Evolutionary conservation across 768 basidiomycete species (phyloP).

Genomic region (Tricholoma matsutake): DNA sequence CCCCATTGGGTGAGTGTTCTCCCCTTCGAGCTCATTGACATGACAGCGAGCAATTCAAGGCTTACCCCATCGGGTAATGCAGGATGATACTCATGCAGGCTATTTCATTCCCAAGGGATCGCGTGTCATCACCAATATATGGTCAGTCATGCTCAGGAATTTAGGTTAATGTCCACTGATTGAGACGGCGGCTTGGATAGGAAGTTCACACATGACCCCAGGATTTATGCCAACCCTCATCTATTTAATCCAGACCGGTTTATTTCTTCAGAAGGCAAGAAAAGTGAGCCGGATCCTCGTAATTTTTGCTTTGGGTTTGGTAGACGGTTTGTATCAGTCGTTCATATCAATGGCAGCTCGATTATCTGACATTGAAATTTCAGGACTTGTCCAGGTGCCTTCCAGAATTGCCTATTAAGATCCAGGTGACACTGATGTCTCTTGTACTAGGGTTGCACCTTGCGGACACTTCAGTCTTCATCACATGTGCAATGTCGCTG

Average conservation of each 20-base stretch:
- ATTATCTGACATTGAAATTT: constrained; percentile 2
- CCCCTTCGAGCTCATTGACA: constrained; percentile 4
- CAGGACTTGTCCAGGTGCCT: constrained; percentile 48
- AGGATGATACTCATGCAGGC: constrained; percentile 61
- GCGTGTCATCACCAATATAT: constrained; percentile 49
- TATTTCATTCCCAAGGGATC: constrained; percentile 60
- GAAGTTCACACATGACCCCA: constrained; percentile 54
- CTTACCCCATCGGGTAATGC: constrained; percentile 50
- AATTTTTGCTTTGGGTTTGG: constrained; percentile 70
- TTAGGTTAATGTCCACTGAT: constrained; percentile 9
- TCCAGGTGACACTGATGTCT: background rate
- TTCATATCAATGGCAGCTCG: background rate
- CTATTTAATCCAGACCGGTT: constrained; percentile 62
- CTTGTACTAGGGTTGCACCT: constrained; percentile 46
- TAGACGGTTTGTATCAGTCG: constrained; percentile 42
- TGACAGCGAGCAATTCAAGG: constrained; percentile 24
- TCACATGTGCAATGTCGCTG: constrained; percentile 48
- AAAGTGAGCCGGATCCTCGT: constrained; percentile 54
- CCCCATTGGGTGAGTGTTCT: constrained; percentile 34
- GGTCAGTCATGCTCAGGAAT: constrained; percentile 27
- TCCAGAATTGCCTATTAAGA: too few species aligned
- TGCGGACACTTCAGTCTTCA: constrained; percentile 52
- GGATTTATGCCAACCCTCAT: constrained; percentile 50
- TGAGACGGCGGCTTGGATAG: constrained; percentile 19
- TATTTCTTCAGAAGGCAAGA: constrained; percentile 38